A percentile compares a stretch with the other conserved stretches of the same genome.
phyloP scores from a whole-genome alignment of 345 rosid species.

The Aquilaria malaccensis region DNA sequence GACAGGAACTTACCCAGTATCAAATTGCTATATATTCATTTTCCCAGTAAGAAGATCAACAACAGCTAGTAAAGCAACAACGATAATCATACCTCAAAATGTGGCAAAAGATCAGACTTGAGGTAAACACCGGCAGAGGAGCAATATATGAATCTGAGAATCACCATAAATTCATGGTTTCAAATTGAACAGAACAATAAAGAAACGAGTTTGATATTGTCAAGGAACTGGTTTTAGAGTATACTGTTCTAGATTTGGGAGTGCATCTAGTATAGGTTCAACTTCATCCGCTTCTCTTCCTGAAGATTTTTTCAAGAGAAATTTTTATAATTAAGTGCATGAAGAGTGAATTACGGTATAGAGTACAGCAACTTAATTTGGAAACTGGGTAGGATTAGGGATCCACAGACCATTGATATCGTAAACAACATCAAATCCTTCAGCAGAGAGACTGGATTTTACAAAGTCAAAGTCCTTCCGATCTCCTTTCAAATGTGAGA shows the following conservation, averaged over 20 bases:
- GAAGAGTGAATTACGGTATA: neutral
- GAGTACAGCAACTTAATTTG: neutral
- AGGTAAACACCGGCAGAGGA: constrained; percentile 96
- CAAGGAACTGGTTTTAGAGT: constrained; percentile 15
- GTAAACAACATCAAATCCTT: constrained; percentile 90
- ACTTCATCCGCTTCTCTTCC: constrained; percentile 94
- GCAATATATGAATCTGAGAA: constrained; percentile 80
- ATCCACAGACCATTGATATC: constrained; percentile 73
- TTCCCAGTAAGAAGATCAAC: neutral
- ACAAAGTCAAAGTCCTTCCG: constrained; percentile 91
- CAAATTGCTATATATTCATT: neutral
- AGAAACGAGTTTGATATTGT: neutral
- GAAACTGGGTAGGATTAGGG: neutral
- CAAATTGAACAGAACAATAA: neutral
- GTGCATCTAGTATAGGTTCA: constrained; percentile 83
- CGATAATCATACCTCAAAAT: constrained; percentile 52
- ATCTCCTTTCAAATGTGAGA: constrained; percentile 96
- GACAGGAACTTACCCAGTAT: neutral
- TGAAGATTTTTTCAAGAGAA: constrained; percentile 21
- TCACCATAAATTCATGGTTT: constrained; percentile 16
- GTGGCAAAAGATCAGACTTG: constrained; percentile 84
- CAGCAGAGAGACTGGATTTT: constrained; percentile 87
- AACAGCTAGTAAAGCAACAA: neutral
- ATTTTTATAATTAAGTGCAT: neutral
- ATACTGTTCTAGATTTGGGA: constrained; percentile 92